These are phyloP conservation scores for Trichosporon sp. DNA, from an alignment of 1,284 basidiomycete genomes.

Conservation along the genomic window DNA sequence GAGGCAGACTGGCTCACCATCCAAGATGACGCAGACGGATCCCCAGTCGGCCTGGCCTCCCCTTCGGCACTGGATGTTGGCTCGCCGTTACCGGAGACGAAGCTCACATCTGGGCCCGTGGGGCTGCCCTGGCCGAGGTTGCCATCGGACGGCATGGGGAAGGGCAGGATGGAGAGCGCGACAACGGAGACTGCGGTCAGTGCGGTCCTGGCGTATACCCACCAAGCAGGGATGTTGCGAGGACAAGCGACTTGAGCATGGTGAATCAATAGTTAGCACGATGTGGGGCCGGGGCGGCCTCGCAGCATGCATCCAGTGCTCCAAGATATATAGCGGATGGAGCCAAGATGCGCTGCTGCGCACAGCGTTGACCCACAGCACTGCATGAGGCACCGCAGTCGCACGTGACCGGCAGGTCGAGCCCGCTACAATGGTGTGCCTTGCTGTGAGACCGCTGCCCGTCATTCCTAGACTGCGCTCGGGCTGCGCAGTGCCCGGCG, in stretches of 20 bases:
- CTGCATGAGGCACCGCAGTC: too few relatives aligned
- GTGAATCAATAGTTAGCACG: neutral
- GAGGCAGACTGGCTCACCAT: too few relatives aligned
- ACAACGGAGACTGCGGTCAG: neutral
- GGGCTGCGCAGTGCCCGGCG: too few relatives aligned
- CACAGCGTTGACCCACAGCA: too few relatives aligned
- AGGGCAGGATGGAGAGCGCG: neutral
- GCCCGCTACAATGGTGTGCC: too few relatives aligned
- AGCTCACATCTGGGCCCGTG: neutral
- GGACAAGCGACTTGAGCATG: neutral
- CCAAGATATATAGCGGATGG: neutral
- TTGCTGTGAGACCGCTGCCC: too few relatives aligned
- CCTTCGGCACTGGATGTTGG: neutral
- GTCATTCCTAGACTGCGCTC: too few relatives aligned
- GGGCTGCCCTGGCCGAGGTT: neutral
- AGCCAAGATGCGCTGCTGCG: neutral
- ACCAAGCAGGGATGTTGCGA: neutral
- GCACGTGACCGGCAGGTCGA: too few relatives aligned
- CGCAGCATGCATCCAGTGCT: neutral
- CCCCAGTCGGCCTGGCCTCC: too few relatives aligned
- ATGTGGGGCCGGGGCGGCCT: too few relatives aligned
- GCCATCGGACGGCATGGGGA: neutral
- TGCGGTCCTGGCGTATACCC: neutral
- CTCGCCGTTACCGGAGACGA: neutral
- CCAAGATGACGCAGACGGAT: too few relatives aligned